Evolutionary conservation across 2,329 filamentous ascomycete genomes (phyloP).

Genomic region (Xylariaceae sp.): DNA sequence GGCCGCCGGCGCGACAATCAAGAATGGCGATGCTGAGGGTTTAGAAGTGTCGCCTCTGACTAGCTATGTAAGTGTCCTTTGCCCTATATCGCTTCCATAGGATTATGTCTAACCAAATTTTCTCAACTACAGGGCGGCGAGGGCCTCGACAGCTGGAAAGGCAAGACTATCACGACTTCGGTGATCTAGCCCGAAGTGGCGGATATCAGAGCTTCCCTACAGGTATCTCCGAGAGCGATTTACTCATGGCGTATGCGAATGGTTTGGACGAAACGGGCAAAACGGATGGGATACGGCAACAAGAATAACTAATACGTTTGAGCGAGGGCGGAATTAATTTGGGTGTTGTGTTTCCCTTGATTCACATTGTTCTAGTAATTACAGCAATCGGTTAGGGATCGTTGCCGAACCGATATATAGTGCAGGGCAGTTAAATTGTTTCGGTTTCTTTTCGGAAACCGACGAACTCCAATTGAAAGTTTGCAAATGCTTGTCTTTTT

Average conservation of each 20-base stretch:
- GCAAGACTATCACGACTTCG: conserved; percentile 36
- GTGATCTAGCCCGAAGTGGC: conserved; percentile 22
- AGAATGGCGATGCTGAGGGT: conserved; percentile 55
- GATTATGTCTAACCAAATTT: background rate
- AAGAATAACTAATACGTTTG: conserved; percentile 1
- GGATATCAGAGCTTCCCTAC: background rate
- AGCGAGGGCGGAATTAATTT: conserved; percentile 2
- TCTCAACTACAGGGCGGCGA: conserved; percentile 52
- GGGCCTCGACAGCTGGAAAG: conserved; percentile 54
- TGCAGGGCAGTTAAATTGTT: too few species aligned
- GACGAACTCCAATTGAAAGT: too few species aligned
- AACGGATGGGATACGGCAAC: conserved; percentile 4
- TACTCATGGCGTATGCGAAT: conserved; percentile 9
- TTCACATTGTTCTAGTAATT: too few species aligned
- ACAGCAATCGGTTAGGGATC: too few species aligned
- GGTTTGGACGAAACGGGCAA: conserved; percentile 10
- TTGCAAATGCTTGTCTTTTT: too few species aligned
- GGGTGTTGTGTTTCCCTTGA: too few species aligned
- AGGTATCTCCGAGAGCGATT: background rate
- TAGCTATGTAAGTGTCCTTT: conserved; percentile 77
- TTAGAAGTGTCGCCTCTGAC: conserved; percentile 89
- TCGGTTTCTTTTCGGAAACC: background rate
- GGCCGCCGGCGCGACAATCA: conserved; percentile 70
- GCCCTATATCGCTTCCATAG: background rate
- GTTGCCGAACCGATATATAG: too few species aligned